Evolutionary conservation across 257 asterid species (phyloP).

Genomic region (Scutellaria barbata): DNA sequence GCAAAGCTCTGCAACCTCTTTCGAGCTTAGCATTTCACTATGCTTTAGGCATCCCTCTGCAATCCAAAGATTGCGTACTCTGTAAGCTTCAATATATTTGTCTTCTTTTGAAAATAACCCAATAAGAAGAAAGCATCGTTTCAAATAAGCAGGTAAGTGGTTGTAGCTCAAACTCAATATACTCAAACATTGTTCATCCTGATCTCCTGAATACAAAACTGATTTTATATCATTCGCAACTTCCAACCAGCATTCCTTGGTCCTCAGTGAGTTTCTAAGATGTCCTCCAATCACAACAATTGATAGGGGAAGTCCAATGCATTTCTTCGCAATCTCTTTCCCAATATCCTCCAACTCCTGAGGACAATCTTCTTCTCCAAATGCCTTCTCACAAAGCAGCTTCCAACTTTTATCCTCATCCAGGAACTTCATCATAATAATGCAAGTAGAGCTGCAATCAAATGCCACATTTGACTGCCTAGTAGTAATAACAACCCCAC

Average conservation of each 20-base stretch:
- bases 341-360: background rate
- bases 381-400: background rate
- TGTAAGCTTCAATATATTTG: background rate
- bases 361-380: background rate
- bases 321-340: background rate
- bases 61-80: background rate
- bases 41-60: constrained; percentile 12
- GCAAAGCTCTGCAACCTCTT: background rate
- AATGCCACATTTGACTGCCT: background rate
- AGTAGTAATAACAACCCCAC: constrained; percentile 7
- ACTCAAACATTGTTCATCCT: background rate
- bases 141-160: background rate
- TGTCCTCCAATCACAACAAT: constrained; percentile 25
- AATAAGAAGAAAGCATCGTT: constrained; percentile 13
- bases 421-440: background rate
- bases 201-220: background rate
- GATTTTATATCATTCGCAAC: background rate
- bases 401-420: constrained; percentile 12
- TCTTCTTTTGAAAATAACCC: background rate
- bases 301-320: constrained; percentile 21
- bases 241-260: background rate
- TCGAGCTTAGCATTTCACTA: background rate
- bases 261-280: background rate
- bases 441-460: background rate
- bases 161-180: constrained; percentile 7